Conservation (phyloP, 169 alveolate genomes). For the Cyclospora cayetanensis region DNA sequence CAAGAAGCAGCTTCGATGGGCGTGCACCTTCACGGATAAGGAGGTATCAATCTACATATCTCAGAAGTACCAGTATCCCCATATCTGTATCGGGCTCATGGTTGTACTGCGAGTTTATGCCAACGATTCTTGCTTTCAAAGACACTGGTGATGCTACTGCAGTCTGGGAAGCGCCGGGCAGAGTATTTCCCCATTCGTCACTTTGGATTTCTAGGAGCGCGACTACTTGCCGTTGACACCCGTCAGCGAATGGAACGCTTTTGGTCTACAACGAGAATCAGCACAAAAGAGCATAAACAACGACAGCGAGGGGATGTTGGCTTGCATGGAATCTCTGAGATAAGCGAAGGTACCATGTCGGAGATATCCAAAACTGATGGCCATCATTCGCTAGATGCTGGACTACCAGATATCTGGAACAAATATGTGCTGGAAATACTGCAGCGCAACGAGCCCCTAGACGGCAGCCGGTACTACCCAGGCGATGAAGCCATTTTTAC, state of each 20-base stretch:
- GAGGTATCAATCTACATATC: background rate
- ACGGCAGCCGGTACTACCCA: background rate
- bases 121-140: background rate
- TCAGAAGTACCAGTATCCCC: background rate
- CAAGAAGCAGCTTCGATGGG: conserved; percentile 75
- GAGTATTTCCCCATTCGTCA: conserved; percentile 68
- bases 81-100: background rate
- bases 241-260: conserved; percentile 41
- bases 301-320: too few relatives aligned
- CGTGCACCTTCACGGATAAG: conserved; percentile 70
- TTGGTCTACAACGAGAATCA: background rate
- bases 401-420: conserved; percentile 23
- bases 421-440: conserved; percentile 37
- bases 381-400: background rate
- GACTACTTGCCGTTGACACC: conserved; percentile 48
- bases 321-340: too few relatives aligned
- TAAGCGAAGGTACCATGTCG: background rate
- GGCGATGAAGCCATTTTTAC: background rate
- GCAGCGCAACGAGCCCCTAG: background rate
- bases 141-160: background rate
- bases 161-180: conserved; percentile 65
- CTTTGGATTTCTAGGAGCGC: conserved; percentile 60
- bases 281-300: too few relatives aligned
- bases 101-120: background rate
- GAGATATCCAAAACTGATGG: background rate